Conservation (phyloP, 2,329 filamentous ascomycete genomes). For the Bisporella sp. region DNA sequence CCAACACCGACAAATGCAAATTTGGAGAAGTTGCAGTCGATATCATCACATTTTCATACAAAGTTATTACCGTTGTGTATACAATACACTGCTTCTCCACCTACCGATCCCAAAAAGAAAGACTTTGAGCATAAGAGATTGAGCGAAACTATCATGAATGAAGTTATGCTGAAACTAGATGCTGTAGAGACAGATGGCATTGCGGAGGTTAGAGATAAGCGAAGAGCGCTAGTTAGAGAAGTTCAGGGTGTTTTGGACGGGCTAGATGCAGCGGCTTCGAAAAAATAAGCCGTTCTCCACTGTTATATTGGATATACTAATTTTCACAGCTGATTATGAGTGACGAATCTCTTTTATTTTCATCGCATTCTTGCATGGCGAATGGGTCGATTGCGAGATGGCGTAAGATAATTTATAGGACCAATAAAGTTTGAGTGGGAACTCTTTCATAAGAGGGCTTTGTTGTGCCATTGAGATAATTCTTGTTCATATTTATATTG, state of each 20-base stretch:
- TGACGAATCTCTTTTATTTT: not conserved
- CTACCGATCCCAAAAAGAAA: constrained; percentile 58
- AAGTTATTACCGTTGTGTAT: constrained; percentile 60
- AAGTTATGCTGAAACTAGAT: constrained; percentile 71
- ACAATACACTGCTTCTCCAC: constrained; percentile 55
- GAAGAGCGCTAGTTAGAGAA: constrained; percentile 68
- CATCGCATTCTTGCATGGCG: not conserved
- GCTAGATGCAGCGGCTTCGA: constrained; percentile 42
- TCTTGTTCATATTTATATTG: too few species aligned
- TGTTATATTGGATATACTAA: too few species aligned
- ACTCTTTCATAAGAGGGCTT: too few species aligned
- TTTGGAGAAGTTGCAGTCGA: constrained; percentile 58
- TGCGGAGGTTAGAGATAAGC: constrained; percentile 51
- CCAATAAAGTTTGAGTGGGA: too few species aligned
- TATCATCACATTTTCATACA: constrained; percentile 56
- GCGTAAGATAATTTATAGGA: too few species aligned
- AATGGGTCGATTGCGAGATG: not conserved
- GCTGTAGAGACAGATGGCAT: constrained; percentile 68
- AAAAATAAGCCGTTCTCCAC: constrained; percentile 1
- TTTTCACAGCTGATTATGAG: too few species aligned
- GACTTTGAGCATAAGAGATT: constrained; percentile 69
- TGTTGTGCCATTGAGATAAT: too few species aligned
- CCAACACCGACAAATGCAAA: constrained; percentile 35
- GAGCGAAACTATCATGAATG: constrained; percentile 68
- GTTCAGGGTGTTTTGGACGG: constrained; percentile 60